A percentile compares a stretch with the other conserved stretches of the same genome.
phyloP scores from a whole-genome alignment of 2,329 filamentous ascomycete species.

The Blastomyces gilchristii region DNA sequence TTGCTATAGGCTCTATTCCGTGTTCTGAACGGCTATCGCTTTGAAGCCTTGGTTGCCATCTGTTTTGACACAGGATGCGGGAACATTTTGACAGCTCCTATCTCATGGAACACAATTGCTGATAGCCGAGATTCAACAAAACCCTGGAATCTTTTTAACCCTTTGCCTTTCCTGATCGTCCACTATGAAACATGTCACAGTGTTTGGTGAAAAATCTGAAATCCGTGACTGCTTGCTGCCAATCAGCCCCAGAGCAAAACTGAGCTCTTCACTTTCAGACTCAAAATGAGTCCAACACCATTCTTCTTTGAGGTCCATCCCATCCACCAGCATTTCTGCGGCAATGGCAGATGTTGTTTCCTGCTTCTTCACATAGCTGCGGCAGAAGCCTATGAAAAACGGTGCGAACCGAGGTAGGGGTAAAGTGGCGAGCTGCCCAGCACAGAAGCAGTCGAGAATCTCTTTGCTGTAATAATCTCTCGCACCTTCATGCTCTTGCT shows the following conservation, averaged over 20 bases:
- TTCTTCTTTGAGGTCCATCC: slow-evolving; percentile 19
- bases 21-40: no score
- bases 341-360: slow-evolving; percentile 22
- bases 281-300: slow-evolving; percentile 17
- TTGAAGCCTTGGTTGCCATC: no score
- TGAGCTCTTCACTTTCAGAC: slow-evolving; percentile 9
- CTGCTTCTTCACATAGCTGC: slow-evolving; percentile 14
- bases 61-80: no score
- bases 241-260: slow-evolving; percentile 16
- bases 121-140: slow-evolving; percentile 10
- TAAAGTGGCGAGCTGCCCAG: slow-evolving; percentile 20
- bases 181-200: slow-evolving; percentile 20
- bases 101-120: no score
- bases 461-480: slow-evolving; percentile 55
- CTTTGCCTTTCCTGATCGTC: slow-evolving; percentile 16
- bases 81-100: no score
- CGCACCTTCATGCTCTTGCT: slow-evolving; percentile 49
- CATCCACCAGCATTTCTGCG: slow-evolving; percentile 22
- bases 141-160: slow-evolving; percentile 16
- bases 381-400: slow-evolving; percentile 17
- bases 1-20: no score
- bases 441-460: slow-evolving; percentile 59
- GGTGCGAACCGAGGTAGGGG: slow-evolving; percentile 19
- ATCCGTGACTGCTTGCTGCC: slow-evolving; percentile 16
- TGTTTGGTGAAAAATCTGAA: slow-evolving; percentile 20